Evolutionary conservation across 2,329 filamentous ascomycete genomes (phyloP).

Genomic region (Xylaria arbuscula): DNA sequence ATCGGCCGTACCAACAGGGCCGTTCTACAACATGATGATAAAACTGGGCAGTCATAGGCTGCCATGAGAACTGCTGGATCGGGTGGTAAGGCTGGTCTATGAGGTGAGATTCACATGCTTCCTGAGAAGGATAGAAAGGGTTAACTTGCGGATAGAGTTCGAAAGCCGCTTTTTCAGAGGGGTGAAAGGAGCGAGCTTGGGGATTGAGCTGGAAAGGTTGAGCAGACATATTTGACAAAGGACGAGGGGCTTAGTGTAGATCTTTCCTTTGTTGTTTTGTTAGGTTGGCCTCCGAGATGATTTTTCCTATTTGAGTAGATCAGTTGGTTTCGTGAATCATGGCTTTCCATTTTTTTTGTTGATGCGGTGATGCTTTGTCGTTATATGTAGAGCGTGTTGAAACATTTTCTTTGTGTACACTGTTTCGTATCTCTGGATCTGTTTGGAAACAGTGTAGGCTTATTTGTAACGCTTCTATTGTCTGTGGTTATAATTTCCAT

Average conservation of each 20-base stretch:
- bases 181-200: neutral
- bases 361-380: neutral
- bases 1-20: neutral
- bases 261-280: neutral
- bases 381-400: neutral
- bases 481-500: too few relatives aligned
- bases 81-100: neutral
- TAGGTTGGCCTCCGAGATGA: neutral
- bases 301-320: neutral
- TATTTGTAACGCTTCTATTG: neutral
- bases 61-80: neutral
- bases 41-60: neutral
- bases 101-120: neutral
- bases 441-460: neutral
- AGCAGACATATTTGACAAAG: neutral
- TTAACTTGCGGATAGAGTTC: neutral
- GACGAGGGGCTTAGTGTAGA: neutral
- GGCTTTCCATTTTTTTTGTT: neutral
- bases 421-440: neutral
- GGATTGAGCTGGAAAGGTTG: constrained; percentile 3
- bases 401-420: constrained; percentile 8
- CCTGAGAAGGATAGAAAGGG: neutral
- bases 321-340: neutral
- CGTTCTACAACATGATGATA: neutral
- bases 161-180: neutral